These are phyloP conservation scores for Colletotrichum spinosum DNA, from an alignment of 2,329 filamentous ascomycete species.

Conservation along the genomic window DNA sequence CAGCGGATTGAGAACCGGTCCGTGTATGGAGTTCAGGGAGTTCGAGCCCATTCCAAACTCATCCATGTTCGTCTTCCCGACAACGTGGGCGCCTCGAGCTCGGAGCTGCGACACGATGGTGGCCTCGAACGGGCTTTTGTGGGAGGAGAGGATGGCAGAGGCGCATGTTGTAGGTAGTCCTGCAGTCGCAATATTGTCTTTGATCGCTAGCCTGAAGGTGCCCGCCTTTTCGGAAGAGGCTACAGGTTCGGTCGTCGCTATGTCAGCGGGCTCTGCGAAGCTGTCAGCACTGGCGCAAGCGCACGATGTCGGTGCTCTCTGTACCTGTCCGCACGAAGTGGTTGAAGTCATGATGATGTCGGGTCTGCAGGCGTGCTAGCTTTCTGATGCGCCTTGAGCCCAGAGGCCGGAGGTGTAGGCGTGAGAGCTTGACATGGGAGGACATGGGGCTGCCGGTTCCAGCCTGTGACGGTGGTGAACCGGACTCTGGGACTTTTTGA, in stretches of 20 bases:
- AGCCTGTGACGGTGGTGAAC: conserved; percentile 15
- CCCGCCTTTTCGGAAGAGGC: background rate
- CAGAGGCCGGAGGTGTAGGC: conserved; percentile 21
- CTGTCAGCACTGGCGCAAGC: background rate
- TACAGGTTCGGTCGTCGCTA: background rate
- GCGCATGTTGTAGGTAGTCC: conserved; percentile 83
- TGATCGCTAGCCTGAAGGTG: conserved; percentile 69
- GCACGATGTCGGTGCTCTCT: background rate
- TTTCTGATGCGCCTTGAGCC: background rate
- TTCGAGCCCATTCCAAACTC: conserved; percentile 97
- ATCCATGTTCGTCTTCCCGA: conserved; percentile 92
- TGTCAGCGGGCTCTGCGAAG: conserved; percentile 12
- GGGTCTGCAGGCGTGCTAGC: background rate
- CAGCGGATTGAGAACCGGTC: conserved; percentile 68
- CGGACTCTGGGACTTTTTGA: background rate
- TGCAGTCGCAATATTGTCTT: conserved; percentile 80
- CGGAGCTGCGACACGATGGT: conserved; percentile 80
- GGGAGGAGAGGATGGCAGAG: conserved; percentile 77
- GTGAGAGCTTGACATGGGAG: conserved; percentile 35
- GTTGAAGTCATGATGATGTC: conserved; percentile 26
- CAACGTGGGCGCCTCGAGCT: conserved; percentile 69
- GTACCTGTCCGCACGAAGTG: conserved; percentile 36
- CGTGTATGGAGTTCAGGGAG: conserved; percentile 76
- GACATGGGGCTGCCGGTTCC: conserved; percentile 34
- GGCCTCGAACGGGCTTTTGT: conserved; percentile 83